Evolutionary conservation across 495 filamentous ascomycete genomes (phyloP), one percentile per base, ranked within the genome.

Genomic region (Hypoxylon cercidicola): DNA sequence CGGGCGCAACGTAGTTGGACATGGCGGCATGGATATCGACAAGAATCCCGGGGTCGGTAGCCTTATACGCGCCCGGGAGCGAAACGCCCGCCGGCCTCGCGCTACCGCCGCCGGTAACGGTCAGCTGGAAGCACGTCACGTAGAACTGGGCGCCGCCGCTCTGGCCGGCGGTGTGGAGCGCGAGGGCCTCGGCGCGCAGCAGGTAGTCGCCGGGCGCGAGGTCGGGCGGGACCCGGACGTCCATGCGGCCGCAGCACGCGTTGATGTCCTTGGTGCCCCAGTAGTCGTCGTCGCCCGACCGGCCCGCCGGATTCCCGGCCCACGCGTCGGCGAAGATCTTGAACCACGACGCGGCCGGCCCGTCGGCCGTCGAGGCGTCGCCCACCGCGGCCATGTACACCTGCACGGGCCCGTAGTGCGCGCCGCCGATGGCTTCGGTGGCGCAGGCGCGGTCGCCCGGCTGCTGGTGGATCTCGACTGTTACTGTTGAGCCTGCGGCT

Each of bases 381-480:
- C 68, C 15, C 11, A 87, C 85, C 50, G 81, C 79, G 62, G 77
- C 73, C 64, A 87, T 77, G 77, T 87, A 87, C 5, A 79, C 81
- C 30, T 81, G 72, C 2, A 86, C 79, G 13, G 80, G 79, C 9
- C 79, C 78, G 73, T 76, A 74, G 72, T 81, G 79, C 12, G 76
- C 76, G 13, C 80, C 82, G 20, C 81, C 82, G 66, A 84, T 82
- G 54, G 78, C 82, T 53, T 82, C 79, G 51, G 68, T 71, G 23
- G 44, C 23, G 70, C 78, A 84, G 39, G 69, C 64, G 12, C 82
- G 75, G 66, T 80, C 75, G 13, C 72, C 69, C 13, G 72, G 72
- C 74, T 83, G 79, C 74, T 79, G 77, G 59, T 85, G 82, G 76
- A 85, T 84, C 75, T 84, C 82, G 3, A 84, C 78, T 2, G 80